A percentile compares a stretch with the other conserved stretches of the same genome.
phyloP scores from a whole-genome alignment of 257 asterid genomes.

The Cordia subcordata region DNA sequence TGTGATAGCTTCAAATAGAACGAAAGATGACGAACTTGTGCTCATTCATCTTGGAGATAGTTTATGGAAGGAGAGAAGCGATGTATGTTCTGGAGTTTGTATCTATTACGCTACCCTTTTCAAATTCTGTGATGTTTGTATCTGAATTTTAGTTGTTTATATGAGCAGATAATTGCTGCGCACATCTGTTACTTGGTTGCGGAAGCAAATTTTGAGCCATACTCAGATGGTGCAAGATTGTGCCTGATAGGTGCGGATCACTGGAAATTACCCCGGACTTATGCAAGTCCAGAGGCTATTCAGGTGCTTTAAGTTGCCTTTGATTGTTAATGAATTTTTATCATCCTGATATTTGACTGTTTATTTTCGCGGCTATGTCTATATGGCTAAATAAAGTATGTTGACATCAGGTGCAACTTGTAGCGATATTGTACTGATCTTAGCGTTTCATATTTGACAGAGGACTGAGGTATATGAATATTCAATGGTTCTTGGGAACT shows the following conservation, averaged over 20 bases:
- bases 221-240: conserved; percentile 82
- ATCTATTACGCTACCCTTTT: conserved; percentile 7
- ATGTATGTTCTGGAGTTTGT: conserved; percentile 46
- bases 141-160: neutral
- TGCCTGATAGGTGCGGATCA: conserved; percentile 98
- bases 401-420: too few relatives aligned
- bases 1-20: conserved; percentile 89
- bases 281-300: conserved; percentile 94
- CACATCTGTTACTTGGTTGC: conserved; percentile 96
- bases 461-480: conserved; percentile 94
- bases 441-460: conserved; percentile 36
- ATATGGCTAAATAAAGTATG: too few relatives aligned
- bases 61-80: conserved; percentile 90
- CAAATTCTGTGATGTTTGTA: conserved; percentile 7
- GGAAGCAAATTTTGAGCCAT: conserved; percentile 83
- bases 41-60: conserved; percentile 97
- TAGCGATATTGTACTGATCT: neutral
- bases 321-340: conserved; percentile 2
- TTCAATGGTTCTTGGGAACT: conserved; percentile 86
- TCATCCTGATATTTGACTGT: neutral
- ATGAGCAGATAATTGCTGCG: conserved; percentile 72
- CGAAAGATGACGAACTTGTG: conserved; percentile 93
- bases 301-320: conserved; percentile 53
- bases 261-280: conserved; percentile 83
- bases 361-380: neutral